Conservation (phyloP, 2,329 filamentous ascomycete genomes). For the Phialophora tarda region DNA sequence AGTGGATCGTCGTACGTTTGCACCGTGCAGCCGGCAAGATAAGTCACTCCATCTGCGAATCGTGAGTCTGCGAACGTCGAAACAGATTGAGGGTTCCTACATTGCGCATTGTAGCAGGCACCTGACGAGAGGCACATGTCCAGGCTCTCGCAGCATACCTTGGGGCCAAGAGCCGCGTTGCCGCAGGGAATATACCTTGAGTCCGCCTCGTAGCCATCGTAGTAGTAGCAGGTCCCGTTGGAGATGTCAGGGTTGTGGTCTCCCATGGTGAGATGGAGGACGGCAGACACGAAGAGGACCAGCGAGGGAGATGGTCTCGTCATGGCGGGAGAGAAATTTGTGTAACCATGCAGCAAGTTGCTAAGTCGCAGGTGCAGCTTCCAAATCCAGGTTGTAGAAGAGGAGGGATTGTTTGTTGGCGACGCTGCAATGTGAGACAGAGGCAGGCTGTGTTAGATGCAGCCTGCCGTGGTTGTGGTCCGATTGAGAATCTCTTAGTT, state of each 20-base stretch:
- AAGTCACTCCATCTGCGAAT: constrained; percentile 34
- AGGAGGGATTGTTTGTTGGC: constrained; percentile 14
- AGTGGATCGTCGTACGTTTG: constrained; percentile 32
- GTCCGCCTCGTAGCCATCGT: constrained; percentile 27
- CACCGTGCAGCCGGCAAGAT: constrained; percentile 40
- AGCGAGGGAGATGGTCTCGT: constrained; percentile 4
- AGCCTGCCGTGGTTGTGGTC: constrained; percentile 3
- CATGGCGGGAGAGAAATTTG: constrained; percentile 10
- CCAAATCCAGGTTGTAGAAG: constrained; percentile 11
- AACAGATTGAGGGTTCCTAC: constrained; percentile 5
- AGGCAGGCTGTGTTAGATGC: constrained; percentile 19
- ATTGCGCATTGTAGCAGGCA: constrained; percentile 38
- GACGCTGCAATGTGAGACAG: constrained; percentile 7
- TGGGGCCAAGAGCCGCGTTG: constrained; percentile 35
- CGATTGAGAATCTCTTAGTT: neutral
- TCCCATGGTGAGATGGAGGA: constrained; percentile 23
- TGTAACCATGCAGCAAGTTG: constrained; percentile 21
- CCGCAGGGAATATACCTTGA: constrained; percentile 39
- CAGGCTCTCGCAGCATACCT: constrained; percentile 36
- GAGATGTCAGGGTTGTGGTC: constrained; percentile 37
- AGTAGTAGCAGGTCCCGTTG: constrained; percentile 38
- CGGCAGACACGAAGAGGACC: constrained; percentile 8
- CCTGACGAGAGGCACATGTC: constrained; percentile 37
- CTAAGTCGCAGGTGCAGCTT: constrained; percentile 4
- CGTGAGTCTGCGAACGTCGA: constrained; percentile 17